phyloP scores from a whole-genome alignment of 2,329 filamentous ascomycete species.

The Pestalotiopsis sp. region DNA sequence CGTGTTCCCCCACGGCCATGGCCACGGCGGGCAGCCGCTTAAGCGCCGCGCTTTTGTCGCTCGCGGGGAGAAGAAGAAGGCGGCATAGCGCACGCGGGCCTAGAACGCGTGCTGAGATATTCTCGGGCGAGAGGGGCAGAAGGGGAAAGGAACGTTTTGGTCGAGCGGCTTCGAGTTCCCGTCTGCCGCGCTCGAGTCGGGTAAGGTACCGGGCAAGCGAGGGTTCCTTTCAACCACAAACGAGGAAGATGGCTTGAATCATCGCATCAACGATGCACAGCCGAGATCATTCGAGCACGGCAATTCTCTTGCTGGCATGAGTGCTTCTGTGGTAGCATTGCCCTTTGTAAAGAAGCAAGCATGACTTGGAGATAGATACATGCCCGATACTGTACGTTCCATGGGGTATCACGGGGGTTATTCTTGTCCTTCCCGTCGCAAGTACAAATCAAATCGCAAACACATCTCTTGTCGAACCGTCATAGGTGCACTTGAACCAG shows the following conservation, averaged over 20 bases:
- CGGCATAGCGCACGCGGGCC: not conserved
- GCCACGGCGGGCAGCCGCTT: constrained; percentile 30
- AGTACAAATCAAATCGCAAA: not conserved
- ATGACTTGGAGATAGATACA: not conserved
- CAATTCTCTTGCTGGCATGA: not conserved
- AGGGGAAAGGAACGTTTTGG: not conserved
- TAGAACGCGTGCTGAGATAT: not conserved
- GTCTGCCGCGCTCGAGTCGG: not conserved
- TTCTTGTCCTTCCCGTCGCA: not conserved
- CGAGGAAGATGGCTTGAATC: not conserved
- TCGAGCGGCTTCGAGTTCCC: not conserved
- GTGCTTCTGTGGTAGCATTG: not conserved
- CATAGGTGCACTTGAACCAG: not conserved
- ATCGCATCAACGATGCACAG: not conserved
- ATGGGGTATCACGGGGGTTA: not conserved
- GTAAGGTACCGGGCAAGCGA: not conserved
- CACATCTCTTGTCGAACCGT: not conserved
- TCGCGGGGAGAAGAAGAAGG: constrained; percentile 41
- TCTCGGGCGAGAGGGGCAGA: not conserved
- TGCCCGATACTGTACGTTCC: not conserved
- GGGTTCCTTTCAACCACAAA: not conserved
- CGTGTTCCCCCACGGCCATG: constrained; percentile 37
- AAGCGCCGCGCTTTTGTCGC: constrained; percentile 51
- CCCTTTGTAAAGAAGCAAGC: not conserved
- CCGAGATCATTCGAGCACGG: not conserved